Evolutionary conservation across 2,329 filamentous ascomycete species (phyloP).

Genomic region (Diaporthe sp.): DNA sequence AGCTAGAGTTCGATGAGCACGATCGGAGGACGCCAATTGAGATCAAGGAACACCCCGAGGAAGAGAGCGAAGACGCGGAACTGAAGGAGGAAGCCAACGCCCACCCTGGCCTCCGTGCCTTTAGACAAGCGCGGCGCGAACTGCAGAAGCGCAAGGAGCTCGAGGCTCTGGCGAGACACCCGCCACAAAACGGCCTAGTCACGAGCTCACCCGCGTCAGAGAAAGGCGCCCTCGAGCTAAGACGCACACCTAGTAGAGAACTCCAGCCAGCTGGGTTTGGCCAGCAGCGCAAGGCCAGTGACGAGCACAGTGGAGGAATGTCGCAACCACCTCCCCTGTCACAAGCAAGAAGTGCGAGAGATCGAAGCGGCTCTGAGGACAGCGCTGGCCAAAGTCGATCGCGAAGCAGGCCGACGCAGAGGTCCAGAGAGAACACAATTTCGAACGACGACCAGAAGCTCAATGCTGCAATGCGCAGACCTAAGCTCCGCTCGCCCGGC

Average conservation of each 20-base stretch:
- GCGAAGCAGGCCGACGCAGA: constrained; percentile 54
- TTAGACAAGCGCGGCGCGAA: constrained; percentile 70
- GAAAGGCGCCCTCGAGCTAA: constrained; percentile 37
- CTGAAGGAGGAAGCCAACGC: constrained; percentile 54
- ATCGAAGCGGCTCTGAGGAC: constrained; percentile 69
- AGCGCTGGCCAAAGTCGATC: constrained; percentile 59
- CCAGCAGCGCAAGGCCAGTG: constrained; percentile 59
- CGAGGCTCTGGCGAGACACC: constrained; percentile 60
- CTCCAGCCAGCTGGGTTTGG: constrained; percentile 56
- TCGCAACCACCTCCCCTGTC: constrained; percentile 45
- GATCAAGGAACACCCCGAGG: constrained; percentile 40
- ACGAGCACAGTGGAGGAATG: constrained; percentile 53
- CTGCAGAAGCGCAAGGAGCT: constrained; percentile 69
- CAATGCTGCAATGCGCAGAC: constrained; percentile 48
- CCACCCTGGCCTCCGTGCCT: constrained; percentile 68
- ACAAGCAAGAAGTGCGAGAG: constrained; percentile 57
- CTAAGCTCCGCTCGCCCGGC: constrained; percentile 59
- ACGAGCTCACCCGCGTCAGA: constrained; percentile 18
- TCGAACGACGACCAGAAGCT: constrained; percentile 54
- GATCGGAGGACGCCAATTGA: constrained; percentile 38
- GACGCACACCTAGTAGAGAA: constrained; percentile 59
- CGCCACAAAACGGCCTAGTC: constrained; percentile 3
- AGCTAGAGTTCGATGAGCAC: constrained; percentile 53
- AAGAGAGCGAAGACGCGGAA: constrained; percentile 33
- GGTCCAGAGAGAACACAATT: constrained; percentile 55